Base-by-base conservation (phyloP, 2,329 filamentous ascomycete species). In the Aschersonia sp. region DNA sequence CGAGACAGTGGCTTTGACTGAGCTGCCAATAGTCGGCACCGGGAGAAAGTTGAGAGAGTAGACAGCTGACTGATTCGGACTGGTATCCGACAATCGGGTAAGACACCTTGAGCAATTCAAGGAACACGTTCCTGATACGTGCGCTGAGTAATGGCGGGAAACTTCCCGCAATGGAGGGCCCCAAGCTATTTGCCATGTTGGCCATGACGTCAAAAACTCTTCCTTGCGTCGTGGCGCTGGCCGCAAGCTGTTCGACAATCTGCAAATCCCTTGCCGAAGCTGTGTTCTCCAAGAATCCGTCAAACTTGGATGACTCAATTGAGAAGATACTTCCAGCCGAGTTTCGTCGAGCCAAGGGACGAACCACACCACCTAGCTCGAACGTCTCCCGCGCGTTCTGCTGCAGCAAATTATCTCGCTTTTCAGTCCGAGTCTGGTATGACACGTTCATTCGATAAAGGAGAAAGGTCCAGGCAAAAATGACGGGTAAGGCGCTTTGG, bases 401-500 rank as follows among this genome's bases (percentile, higher is more conserved):
- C 51, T 79, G 76, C 46, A 79, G 67, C 12, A 76, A 62, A 31
- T 74, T 65, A 53, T 80, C 76, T 44, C 76, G 66, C 49, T 73
- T 72, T 58, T 84, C 80, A 40, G 76, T 77, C 43, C 81, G 71
- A 45, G 70, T 71, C 48, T 77, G 71, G 53, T 80, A 83, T 10
- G 76, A 76, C 41, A 77, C 66, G 53, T 79, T 77, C 66, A 92
- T 78, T 30, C 76, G 73, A 56, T 84, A 77, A 8, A 89, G 70
- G 30, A 95, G 76, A 44, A 90, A 69, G 4, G 82, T 79, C 89
- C 89, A 97, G 4, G 84, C 78, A 54, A 94, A 84, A 22, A 87
- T 74, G 14, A 85, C 79, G 1, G 87, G 86, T 48, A 77, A 79
- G 22, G 84, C 84, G 37, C 77, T 77, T 39, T 71, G 68, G n/a